Evolutionary conservation across 1,139 yeast genomes (phyloP), one percentile per base, ranked within the genome.

Genomic region (Pneumocystis canis): DNA sequence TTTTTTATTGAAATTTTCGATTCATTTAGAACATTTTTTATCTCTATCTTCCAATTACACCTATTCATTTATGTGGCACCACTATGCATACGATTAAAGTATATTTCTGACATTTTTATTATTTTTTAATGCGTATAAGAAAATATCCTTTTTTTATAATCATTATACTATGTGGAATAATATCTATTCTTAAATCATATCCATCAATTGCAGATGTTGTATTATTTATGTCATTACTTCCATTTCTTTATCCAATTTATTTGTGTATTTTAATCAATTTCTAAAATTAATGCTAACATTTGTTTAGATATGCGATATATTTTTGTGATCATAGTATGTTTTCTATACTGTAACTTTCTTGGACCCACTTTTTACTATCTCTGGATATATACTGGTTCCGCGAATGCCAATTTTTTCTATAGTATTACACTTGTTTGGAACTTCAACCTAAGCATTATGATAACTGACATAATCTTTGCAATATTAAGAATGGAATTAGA

Each of bases 301-400:
- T 69, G 70, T 73, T 73, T 76, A 72, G 76, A 77, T 59, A 70
- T 82, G 66, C 74, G 77, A 62, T 80, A 80, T 67, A 75, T 78
- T 2, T 69, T 78, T 18, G 70, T 80, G 5, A 76, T 80, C 5
- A 71, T 74, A 2, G 70, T 82, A 60, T 74, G 80, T 14, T 72
- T 82, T 62, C 67, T 81, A 9, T 83, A 81, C 67, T 76, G 83
- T 20, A 70, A 79, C 1, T 75, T 85, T 1, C 78, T 92, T 61
- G 84, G 95, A 1, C 97, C 97, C 0, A 84, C 89, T 11, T 92
- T 92, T 73, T 89, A 89, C 76, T 89, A 89, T 72, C 80, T 94
- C 67, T 92, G 99, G 99, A 88, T 92, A 68, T 87, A 86, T 63
- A 79, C 89, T 65, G 97, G 97, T 16, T 89, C 94, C 37, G 99